phyloP scores from a whole-genome alignment of 352 stramenopile species.

The Globisporangium irregulare region DNA sequence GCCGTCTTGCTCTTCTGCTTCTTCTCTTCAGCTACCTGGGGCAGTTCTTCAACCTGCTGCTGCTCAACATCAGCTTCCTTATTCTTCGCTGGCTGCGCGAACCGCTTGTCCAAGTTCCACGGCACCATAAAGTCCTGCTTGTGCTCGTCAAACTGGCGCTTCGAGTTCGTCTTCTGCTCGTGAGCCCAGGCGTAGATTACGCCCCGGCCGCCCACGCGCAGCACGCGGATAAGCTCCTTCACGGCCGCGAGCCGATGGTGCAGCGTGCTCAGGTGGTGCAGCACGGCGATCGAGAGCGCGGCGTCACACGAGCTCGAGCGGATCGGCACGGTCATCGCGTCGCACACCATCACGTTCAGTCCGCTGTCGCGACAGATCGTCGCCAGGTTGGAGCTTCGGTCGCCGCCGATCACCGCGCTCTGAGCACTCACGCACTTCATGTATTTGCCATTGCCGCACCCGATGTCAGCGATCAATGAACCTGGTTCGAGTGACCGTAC shows the following conservation, averaged over 20 bases:
- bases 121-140: slow-evolving; percentile 88
- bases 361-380: slow-evolving; percentile 56
- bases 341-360: slow-evolving; percentile 72
- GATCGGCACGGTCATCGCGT: slow-evolving; percentile 72
- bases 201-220: slow-evolving; percentile 60
- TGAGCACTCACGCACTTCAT: slow-evolving; percentile 75
- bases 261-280: slow-evolving; percentile 81
- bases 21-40: neutral
- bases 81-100: slow-evolving; percentile 24
- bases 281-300: slow-evolving; percentile 79
- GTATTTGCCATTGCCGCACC: slow-evolving; percentile 88
- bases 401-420: slow-evolving; percentile 55
- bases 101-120: slow-evolving; percentile 84
- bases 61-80: neutral
- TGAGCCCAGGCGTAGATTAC: slow-evolving; percentile 88
- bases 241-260: slow-evolving; percentile 68
- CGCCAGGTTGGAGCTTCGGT: slow-evolving; percentile 63
- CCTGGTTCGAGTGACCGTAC: slow-evolving; percentile 51
- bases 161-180: slow-evolving; percentile 75
- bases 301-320: slow-evolving; percentile 73
- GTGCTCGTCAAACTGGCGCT: slow-evolving; percentile 62
- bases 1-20: neutral
- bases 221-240: slow-evolving; percentile 72
- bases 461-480: slow-evolving; percentile 76
- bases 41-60: neutral